Evolutionary conservation across 176 grass and related monocot genomes (phyloP).

Genomic region (Aegilops sharonensis): DNA sequence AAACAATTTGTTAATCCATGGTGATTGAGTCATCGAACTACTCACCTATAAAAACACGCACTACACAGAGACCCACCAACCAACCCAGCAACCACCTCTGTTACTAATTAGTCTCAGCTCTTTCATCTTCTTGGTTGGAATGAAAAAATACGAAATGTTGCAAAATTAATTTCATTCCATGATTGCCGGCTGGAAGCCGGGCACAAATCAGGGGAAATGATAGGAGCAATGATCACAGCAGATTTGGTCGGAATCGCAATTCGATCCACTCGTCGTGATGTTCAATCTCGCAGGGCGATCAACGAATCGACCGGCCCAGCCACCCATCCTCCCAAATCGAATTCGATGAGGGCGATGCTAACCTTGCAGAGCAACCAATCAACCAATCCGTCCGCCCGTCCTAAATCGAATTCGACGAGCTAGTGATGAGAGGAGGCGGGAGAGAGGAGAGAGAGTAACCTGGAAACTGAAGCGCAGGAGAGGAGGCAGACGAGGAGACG

Average conservation of each 20-base stretch:
- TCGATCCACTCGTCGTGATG: not conserved
- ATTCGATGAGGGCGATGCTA: not conserved
- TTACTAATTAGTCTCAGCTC: not conserved
- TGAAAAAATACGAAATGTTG: not conserved
- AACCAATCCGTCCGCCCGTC: not conserved
- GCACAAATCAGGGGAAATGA: not conserved
- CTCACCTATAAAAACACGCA: not conserved
- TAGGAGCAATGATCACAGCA: not conserved
- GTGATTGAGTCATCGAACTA: not conserved
- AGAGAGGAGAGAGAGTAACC: slow-evolving; percentile 13
- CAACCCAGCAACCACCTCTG: not conserved
- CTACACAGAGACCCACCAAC: not conserved
- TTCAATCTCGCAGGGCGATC: not conserved
- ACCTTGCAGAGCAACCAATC: not conserved
- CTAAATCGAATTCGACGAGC: not conserved
- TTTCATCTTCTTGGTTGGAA: not conserved
- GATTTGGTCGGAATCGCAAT: not conserved
- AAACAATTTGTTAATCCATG: not conserved
- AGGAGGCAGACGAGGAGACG: not conserved
- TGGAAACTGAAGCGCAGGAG: slow-evolving; percentile 7
- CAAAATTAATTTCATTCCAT: not conserved
- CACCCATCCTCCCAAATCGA: not conserved
- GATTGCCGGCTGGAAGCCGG: not conserved
- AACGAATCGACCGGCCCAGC: no score
- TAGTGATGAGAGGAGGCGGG: not conserved